Conservation (phyloP, 2,329 filamentous ascomycete genomes). For the Bipolaris gigantea region DNA sequence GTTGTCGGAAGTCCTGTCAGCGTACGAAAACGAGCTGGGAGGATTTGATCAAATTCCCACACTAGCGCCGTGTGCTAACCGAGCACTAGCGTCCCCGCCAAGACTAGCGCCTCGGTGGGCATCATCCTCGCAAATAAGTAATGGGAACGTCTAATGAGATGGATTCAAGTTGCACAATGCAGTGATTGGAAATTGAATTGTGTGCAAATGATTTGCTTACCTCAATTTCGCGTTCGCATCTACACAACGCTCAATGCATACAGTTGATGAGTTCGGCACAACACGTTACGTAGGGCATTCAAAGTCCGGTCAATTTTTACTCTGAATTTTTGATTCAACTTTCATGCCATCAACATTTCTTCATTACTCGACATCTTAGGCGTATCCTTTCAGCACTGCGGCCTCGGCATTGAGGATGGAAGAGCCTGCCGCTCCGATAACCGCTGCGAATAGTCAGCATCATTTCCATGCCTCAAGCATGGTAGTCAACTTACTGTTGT, state of each 20-base stretch:
- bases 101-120: not conserved
- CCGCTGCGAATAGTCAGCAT: slow-evolving; percentile 53
- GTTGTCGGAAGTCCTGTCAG: slow-evolving; percentile 37
- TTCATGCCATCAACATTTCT: not conserved
- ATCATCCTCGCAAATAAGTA: not conserved
- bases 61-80: slow-evolving; percentile 18
- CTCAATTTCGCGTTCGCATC: not conserved
- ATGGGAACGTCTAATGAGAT: not conserved
- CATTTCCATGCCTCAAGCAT: slow-evolving; percentile 26
- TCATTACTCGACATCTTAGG: slow-evolving; percentile 41
- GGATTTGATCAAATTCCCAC: slow-evolving; percentile 9
- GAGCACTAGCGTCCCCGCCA: slow-evolving; percentile 3
- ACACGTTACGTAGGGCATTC: too few species aligned
- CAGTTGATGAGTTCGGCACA: not conserved
- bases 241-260: not conserved
- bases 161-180: too few species aligned
- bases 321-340: not conserved
- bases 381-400: slow-evolving; percentile 83
- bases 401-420: slow-evolving; percentile 95
- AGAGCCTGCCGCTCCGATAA: slow-evolving; percentile 94
- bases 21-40: slow-evolving; percentile 15
- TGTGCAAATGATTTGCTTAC: not conserved
- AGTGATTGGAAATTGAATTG: too few species aligned
- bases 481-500: slow-evolving; percentile 62
- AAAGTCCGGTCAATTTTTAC: not conserved